Evolutionary conservation across 371 early-diverging fungal species (phyloP).

Genomic region (Mucor irregularis): DNA sequence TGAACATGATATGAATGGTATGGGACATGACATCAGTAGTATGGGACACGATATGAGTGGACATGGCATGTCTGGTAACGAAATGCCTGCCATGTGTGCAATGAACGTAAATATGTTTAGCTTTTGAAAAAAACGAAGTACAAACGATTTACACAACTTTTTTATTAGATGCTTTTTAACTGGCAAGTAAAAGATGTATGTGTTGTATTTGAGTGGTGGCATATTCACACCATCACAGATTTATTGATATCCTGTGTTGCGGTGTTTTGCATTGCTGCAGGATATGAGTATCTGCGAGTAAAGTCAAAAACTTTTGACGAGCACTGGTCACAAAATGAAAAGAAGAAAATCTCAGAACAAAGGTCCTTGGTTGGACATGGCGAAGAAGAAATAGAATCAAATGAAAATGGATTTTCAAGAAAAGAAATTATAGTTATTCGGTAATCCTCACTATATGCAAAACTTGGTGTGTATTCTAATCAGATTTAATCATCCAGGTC

Average conservation of each 20-base stretch:
- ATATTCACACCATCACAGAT: constrained; percentile 47
- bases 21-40: no score
- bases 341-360: constrained; percentile 22
- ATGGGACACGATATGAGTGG: neutral
- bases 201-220: constrained; percentile 73
- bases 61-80: constrained; percentile 3
- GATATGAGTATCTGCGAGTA: constrained; percentile 59
- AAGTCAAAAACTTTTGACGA: constrained; percentile 51
- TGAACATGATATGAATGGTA: no score
- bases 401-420: neutral
- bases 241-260: constrained; percentile 60
- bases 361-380: neutral
- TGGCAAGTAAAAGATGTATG: constrained; percentile 74
- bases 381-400: neutral
- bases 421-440: neutral
- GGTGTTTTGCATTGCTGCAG: constrained; percentile 55
- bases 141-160: neutral
- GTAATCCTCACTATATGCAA: no score
- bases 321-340: constrained; percentile 32
- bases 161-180: constrained; percentile 71
- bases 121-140: neutral
- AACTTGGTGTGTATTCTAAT: neutral
- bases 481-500: constrained; percentile 17
- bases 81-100: constrained; percentile 8
- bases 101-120: constrained; percentile 19